phyloP scores from a whole-genome alignment of 306 rosid species.

The Fagus crenata region DNA sequence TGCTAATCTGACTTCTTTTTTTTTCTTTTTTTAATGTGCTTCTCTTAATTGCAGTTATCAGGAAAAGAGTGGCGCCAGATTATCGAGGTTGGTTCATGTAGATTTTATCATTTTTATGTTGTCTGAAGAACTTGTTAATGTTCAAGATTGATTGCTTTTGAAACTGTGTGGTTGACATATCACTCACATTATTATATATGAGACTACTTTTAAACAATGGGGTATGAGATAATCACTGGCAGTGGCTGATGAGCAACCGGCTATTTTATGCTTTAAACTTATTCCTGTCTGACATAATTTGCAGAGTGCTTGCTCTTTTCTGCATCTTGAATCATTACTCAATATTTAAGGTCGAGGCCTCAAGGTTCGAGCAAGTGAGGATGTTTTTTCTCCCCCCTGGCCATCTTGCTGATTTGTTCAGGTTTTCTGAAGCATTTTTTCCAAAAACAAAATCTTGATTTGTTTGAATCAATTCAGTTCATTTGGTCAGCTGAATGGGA shows the following conservation, averaged over 20 bases:
- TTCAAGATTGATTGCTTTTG: constrained; percentile 19
- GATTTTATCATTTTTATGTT: background rate
- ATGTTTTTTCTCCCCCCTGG: constrained; percentile 52
- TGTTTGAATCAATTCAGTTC: constrained; percentile 31
- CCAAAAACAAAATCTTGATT: constrained; percentile 23
- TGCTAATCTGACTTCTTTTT: constrained; percentile 22
- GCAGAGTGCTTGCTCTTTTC: constrained; percentile 55
- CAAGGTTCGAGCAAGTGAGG: constrained; percentile 53
- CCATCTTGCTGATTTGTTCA: constrained; percentile 60
- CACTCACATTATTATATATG: constrained; percentile 13
- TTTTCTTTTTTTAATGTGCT: constrained; percentile 5
- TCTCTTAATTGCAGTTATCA: constrained; percentile 55
- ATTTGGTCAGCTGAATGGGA: constrained; percentile 28
- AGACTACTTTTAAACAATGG: constrained; percentile 25
- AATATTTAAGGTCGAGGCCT: constrained; percentile 69
- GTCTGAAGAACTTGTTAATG: background rate
- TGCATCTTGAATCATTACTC: constrained; percentile 53
- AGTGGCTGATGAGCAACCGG: constrained; percentile 47
- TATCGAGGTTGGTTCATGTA: constrained; percentile 70
- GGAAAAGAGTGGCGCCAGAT: constrained; percentile 92
- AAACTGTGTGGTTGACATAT: constrained; percentile 10
- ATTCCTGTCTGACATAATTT: constrained; percentile 56
- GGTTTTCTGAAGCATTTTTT: constrained; percentile 52
- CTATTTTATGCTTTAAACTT: constrained; percentile 41
- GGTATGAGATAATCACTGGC: constrained; percentile 25